Evolutionary conservation across 1,284 basidiomycete species (phyloP), one percentile per base, ranked within the genome.

Genomic region (Ceratorhiza oryzae-sativae): DNA sequence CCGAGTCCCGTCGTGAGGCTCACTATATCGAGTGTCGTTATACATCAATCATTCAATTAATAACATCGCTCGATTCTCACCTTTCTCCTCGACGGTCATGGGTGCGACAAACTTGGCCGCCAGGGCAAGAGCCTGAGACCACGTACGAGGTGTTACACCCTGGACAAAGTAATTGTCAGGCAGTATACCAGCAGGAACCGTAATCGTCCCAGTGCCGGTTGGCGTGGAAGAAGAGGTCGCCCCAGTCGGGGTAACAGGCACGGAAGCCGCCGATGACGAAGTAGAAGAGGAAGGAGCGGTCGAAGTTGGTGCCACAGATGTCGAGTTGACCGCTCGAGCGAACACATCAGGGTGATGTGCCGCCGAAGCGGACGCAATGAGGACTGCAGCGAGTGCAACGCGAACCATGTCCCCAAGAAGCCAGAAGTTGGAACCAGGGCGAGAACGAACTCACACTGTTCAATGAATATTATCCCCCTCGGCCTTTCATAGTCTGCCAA

Each of bases 41-140:
- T 34, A 45, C 9, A 10, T 36, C 20, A 41, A 45, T 20, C 8
- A 12, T 15, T 23, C 13, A 39, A 39, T 12, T 23, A 2, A 30
- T 23, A 13, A 39, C 1, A 18, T 20, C 18, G 3, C 18, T 39
- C 34, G 23, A 36, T 12, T 9, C 39, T 9, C 18, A 68, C 65
- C 42, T 68, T 68, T 68, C 41, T 68, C 65, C 27, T 68, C 39
- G 12, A 68, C 51, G 6, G 65, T 55, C 65, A 68, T 55, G 12
- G 53, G 65, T 9, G 53, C 65, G 32, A 68, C 65, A 20, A 68
- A 68, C 41, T 68, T 68, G 65, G 65, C 53, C 3, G 65, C 65
- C 13, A 68, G 25, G 3, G 51, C 34, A 46, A 68, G 53, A 1
- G 65, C 65, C 25, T 56, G 53, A 41, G 65, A 68, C 65, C 65